These are phyloP conservation scores for Aphanomyces stellatus DNA, from an alignment of 352 stramenopile genomes.

Conservation along the genomic window DNA sequence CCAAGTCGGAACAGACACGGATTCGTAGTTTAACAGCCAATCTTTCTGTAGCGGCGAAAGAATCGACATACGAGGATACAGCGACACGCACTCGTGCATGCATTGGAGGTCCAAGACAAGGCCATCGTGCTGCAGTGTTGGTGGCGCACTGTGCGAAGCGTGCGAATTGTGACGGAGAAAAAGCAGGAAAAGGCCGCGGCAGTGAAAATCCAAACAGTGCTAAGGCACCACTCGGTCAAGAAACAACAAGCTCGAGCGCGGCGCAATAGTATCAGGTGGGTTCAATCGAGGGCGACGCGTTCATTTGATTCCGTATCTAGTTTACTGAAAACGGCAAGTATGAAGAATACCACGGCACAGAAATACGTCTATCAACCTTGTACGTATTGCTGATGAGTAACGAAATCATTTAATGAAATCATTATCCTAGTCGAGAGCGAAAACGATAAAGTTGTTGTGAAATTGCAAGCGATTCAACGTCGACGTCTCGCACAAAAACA, in stretches of 20 bases:
- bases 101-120: background rate
- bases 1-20: background rate
- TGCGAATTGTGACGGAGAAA: background rate
- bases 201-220: background rate
- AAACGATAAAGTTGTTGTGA: constrained; percentile 1
- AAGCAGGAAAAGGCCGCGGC: background rate
- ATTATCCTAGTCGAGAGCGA: background rate
- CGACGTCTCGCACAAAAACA: constrained; percentile 9
- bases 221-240: background rate
- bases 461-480: constrained; percentile 14
- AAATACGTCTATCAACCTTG: background rate
- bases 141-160: constrained; percentile 2
- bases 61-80: background rate
- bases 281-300: background rate
- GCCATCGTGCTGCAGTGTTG: constrained; percentile 6
- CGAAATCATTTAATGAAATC: background rate
- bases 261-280: constrained; percentile 2
- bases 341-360: background rate
- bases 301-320: background rate
- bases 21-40: background rate
- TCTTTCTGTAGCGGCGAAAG: background rate
- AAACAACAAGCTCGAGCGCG: background rate
- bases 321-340: background rate
- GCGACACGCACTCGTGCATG: background rate
- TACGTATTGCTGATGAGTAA: background rate